phyloP scores from a whole-genome alignment of 495 filamentous ascomycete genomes.

The Tuber calosporum region DNA sequence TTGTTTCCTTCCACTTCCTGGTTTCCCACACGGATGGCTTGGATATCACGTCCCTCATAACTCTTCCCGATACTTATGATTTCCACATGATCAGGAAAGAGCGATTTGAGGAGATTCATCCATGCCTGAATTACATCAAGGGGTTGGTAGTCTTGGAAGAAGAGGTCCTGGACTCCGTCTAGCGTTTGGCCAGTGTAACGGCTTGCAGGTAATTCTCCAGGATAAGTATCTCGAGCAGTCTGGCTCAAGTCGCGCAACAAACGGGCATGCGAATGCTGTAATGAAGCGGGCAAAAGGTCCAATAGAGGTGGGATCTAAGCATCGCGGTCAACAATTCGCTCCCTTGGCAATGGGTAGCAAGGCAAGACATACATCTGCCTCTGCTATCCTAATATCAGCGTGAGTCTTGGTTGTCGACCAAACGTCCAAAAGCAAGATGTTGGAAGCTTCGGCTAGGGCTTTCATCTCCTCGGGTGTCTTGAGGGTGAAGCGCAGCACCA shows the following conservation, averaged over 20 bases:
- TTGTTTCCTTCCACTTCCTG: conserved; percentile 4
- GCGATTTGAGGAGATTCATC: conserved; percentile 80
- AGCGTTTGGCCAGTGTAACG: conserved; percentile 19
- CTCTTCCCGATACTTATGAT: conserved; percentile 70
- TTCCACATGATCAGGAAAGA: conserved; percentile 73
- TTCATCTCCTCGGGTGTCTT: conserved; percentile 61
- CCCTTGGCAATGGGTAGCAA: conserved; percentile 3
- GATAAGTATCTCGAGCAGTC: conserved; percentile 70
- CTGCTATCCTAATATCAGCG: conserved; percentile 77
- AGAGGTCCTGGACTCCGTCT: conserved; percentile 55
- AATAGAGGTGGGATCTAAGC: conserved; percentile 65
- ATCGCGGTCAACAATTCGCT: conserved; percentile 9
- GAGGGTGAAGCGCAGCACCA: conserved; percentile 83
- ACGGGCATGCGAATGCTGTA: conserved; percentile 64
- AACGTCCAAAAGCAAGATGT: conserved; percentile 74
- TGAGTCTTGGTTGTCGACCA: conserved; percentile 78
- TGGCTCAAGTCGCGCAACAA: conserved; percentile 77
- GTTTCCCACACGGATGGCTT: conserved; percentile 67
- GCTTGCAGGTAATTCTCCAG: conserved; percentile 39
- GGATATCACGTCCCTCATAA: conserved; percentile 80
- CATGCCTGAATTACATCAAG: conserved; percentile 70
- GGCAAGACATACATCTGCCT: conserved; percentile 58
- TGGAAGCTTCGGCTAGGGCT: conserved; percentile 64
- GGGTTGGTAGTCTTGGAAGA: conserved; percentile 83
- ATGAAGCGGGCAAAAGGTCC: conserved; percentile 67